These are phyloP conservation scores for Adansonia grandidieri DNA, from an alignment of 441 rosid species.

Conservation along the genomic window DNA sequence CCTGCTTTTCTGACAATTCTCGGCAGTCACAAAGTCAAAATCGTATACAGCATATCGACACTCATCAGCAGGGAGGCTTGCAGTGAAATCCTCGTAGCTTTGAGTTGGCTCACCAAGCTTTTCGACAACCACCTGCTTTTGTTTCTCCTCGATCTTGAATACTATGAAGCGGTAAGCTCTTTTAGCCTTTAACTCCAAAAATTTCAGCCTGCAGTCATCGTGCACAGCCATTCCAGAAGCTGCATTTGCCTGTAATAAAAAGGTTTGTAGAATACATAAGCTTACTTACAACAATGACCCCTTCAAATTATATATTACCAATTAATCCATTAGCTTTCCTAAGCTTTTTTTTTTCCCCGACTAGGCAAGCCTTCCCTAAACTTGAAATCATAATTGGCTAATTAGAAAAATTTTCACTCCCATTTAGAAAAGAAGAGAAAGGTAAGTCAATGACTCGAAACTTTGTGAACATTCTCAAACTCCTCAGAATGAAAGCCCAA, in stretches of 20 bases:
- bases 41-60: slow-evolving; percentile 29
- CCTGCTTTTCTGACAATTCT: slow-evolving; percentile 32
- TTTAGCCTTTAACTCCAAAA: slow-evolving; percentile 40
- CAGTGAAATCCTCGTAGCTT: slow-evolving; percentile 30
- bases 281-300: background rate
- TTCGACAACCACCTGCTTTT: slow-evolving; percentile 42
- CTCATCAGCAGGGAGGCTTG: slow-evolving; percentile 26
- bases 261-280: background rate
- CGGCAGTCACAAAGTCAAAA: slow-evolving; percentile 27
- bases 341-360: background rate
- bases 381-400: background rate
- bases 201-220: slow-evolving; percentile 41
- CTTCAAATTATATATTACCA: background rate
- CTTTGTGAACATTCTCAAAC: background rate
- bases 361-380: background rate
- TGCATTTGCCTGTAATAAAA: slow-evolving; percentile 33
- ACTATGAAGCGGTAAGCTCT: slow-evolving; percentile 39
- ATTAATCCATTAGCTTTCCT: background rate
- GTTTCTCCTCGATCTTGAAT: slow-evolving; percentile 44
- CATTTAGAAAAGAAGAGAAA: background rate
- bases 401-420: background rate
- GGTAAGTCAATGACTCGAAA: background rate
- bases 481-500: background rate
- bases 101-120: slow-evolving; percentile 42
- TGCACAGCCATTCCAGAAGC: slow-evolving; percentile 41